Evolutionary conservation across 306 rosid species (phyloP).

Genomic region (Pterocarpus santalinus): DNA sequence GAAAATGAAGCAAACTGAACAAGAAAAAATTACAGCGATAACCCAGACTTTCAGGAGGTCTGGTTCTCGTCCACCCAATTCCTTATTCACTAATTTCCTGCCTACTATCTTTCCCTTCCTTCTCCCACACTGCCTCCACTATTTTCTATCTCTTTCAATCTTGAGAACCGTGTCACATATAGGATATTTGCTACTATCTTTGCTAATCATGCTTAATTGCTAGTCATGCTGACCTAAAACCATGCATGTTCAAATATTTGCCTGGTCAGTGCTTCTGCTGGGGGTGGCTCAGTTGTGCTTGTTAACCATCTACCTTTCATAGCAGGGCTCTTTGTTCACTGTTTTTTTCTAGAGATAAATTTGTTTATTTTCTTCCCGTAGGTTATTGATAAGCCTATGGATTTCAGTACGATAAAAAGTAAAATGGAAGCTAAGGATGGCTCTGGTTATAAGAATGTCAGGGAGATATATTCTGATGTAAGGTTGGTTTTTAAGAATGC

Average conservation of each 20-base stretch:
- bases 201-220: too few relatives aligned
- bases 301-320: not conserved
- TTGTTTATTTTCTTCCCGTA: conserved; percentile 45
- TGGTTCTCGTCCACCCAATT: too few relatives aligned
- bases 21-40: not conserved
- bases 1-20: not conserved
- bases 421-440: conserved; percentile 82
- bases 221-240: too few relatives aligned
- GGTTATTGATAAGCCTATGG: conserved; percentile 91
- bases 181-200: too few relatives aligned
- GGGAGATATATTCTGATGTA: conserved; percentile 80
- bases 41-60: too few relatives aligned
- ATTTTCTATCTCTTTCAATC: too few relatives aligned
- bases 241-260: not conserved
- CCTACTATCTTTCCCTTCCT: not conserved
- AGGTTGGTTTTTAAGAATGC: conserved; percentile 83
- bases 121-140: too few relatives aligned
- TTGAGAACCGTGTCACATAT: too few relatives aligned
- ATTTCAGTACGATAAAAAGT: conserved; percentile 72
- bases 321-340: conserved; percentile 10
- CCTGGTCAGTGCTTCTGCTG: not conserved
- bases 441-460: conserved; percentile 74
- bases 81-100: not conserved
- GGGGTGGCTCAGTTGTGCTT: not conserved
- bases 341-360: conserved; percentile 20